Base-by-base conservation (phyloP, 441 rosid genomes). In the Syzygium malaccense region DNA sequence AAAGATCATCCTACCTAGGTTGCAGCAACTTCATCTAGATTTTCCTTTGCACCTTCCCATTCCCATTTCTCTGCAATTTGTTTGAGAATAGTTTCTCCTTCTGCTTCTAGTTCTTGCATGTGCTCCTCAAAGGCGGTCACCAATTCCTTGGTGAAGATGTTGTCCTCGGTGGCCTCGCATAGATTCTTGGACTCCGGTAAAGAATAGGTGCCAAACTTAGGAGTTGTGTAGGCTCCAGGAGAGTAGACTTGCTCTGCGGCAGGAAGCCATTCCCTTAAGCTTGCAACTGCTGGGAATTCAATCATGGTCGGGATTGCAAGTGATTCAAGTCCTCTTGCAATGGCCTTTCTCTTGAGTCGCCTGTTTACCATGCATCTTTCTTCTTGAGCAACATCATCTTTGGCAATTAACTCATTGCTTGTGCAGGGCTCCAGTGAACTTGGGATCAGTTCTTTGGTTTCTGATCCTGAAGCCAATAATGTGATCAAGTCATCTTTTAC, bases 61-160 rank as follows among this genome's bases (percentile, higher is more conserved):
- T 91, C 89, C 80, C 83, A 91, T 64, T 88, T 89, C 18, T 86
- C 88, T 25, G 62, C 88, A 53, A 92, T 91, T 85, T 92, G 92
- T 79, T 89, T 68, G 87, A 93, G 90, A 86, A 92, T 88, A 41
- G 32, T 90, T 85, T 92, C 93, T 66, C 92, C 94, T 86, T 93
- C 93, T 45, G 62, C 94, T 91, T 92, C 91, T 85, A 93, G 92
- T 66, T 90, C 92, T 86, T 90, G 91, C 93, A 92, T 91, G 64
- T 92, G 48, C 87, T 90, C 90, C 86, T 91, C 92, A 25, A 91
- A 68, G 86, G 93, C 91, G 58, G 88, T 92, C 79, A 92, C 91
- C 60, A 93, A 87, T 62, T 92, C 93, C 18, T 92, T 89, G 88
- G 87, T 88, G 90, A 93, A 92, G 78, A 86, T 26, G 26, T 20